These are phyloP conservation scores for Inosperma sp. DNA, from an alignment of 768 basidiomycete species.

Conservation along the genomic window DNA sequence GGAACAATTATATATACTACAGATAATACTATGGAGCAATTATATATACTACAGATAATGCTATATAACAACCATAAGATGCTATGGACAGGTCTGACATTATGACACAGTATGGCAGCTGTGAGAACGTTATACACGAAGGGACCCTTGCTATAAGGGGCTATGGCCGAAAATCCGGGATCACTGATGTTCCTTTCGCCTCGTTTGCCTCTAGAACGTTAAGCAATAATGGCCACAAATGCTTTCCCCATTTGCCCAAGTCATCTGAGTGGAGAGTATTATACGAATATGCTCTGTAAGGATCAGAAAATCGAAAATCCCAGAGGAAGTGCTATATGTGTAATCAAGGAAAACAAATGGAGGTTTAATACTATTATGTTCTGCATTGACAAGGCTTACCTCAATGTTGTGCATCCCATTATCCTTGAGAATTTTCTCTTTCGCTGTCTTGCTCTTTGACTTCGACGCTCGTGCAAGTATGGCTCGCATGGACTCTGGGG, in stretches of 20 bases:
- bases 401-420: not conserved
- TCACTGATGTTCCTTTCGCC: conserved; percentile 11
- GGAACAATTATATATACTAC: conserved; percentile 25
- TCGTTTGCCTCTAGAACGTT: conserved; percentile 16
- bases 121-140: too few species aligned
- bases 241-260: conserved; percentile 26
- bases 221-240: conserved; percentile 20
- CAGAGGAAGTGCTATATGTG: conserved; percentile 25
- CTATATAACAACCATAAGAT: too few species aligned
- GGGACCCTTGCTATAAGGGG: too few species aligned
- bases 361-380: conserved; percentile 1
- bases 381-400: conserved; percentile 1
- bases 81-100: too few species aligned
- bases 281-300: conserved; percentile 23
- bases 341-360: not conserved
- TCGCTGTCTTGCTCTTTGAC: not conserved
- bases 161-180: too few species aligned
- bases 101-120: too few species aligned
- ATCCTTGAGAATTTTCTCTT: not conserved
- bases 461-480: not conserved
- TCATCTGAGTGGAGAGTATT: conserved; percentile 27
- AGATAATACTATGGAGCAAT: too few species aligned
- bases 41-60: too few species aligned
- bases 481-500: not conserved
- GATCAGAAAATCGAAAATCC: conserved; percentile 23